Evolutionary conservation across 2,329 filamentous ascomycete genomes (phyloP), one percentile per base, ranked within the genome.

Genomic region (Ophiosphaerella herpotricha): DNA sequence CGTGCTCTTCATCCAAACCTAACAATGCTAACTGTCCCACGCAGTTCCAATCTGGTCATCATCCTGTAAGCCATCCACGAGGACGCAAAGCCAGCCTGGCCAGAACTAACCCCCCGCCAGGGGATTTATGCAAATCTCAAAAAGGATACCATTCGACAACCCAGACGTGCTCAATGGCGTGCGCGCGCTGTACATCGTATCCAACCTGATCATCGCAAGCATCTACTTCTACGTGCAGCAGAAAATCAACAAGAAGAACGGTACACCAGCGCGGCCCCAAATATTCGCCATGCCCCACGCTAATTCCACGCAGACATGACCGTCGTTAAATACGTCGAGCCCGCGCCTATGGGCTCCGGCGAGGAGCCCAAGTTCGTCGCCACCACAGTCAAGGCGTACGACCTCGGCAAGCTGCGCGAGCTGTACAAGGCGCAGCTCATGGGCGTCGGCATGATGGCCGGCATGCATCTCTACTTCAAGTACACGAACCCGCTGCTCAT

Each of bases 401-500:
- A 99, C 77, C 82, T 86, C 68, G 79, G 83, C 66, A 93, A 97
- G 80, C 83, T 97, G 72, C 89, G 89, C 78, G 81, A 84, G 59
- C 83, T 91, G 61, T 90, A 93, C 83, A 94, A 94, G 77, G 84
- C 87, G 59, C 93, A 97, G 80, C 79, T 95, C 68, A 97, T 96
- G 90, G 94, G 94, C 53, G 82, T 99, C 51, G 92, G 84, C 75
- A 99, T 99, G 92, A 97, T 99, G 93, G 86, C 78, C 55, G 90
- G 97, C 71, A 97, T 99, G 93, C 94, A 99, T 80, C 63, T 99
- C 55, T 99, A 97, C 86, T 89, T 99, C 83, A 92, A 97, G 77
- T 99, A 97, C 87, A 97, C 92, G 80, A 99, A 97, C 86, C 94
- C 94, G 36, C 89, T 99, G 43, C 82, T 97, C 70, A 96, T 99